These are phyloP conservation scores for Tanacetum coccineum DNA, from an alignment of 129 eudicot species.

Conservation along the genomic window DNA sequence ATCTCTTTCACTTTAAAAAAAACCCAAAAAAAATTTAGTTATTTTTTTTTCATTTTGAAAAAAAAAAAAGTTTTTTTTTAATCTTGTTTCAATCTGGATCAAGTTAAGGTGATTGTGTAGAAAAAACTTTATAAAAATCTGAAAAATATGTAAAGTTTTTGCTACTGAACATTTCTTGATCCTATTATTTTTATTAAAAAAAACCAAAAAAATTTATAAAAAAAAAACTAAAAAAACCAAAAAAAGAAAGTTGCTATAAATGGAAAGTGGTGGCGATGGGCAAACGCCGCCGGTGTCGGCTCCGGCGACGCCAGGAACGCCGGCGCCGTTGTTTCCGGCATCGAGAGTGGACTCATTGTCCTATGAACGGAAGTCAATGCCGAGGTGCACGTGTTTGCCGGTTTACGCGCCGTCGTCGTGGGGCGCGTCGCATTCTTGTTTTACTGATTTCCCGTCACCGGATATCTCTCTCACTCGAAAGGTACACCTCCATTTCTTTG, in stretches of 20 bases:
- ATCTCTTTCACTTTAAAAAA: slow-evolving; percentile 1
- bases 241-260: slow-evolving; percentile 21
- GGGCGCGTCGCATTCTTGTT: slow-evolving; percentile 29
- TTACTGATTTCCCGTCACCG: slow-evolving; percentile 35
- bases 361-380: slow-evolving; percentile 63
- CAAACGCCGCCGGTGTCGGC: slow-evolving; percentile 45
- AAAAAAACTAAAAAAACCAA: slow-evolving; percentile 11
- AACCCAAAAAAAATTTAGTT: background rate
- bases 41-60: background rate
- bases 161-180: slow-evolving; percentile 9
- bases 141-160: slow-evolving; percentile 32
- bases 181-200: background rate
- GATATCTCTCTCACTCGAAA: slow-evolving; percentile 40
- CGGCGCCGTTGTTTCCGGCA: slow-evolving; percentile 50
- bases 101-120: slow-evolving; percentile 34
- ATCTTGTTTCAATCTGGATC: slow-evolving; percentile 25
- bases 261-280: slow-evolving; percentile 44
- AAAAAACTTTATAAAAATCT: slow-evolving; percentile 34
- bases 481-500: slow-evolving; percentile 20
- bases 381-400: slow-evolving; percentile 52
- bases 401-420: slow-evolving; percentile 33
- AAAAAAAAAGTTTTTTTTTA: background rate
- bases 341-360: slow-evolving; percentile 52
- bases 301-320: slow-evolving; percentile 70
- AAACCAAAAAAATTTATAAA: background rate